Conservation (phyloP, 768 basidiomycete genomes). For the Erythrobasidium yunnanense region DNA sequence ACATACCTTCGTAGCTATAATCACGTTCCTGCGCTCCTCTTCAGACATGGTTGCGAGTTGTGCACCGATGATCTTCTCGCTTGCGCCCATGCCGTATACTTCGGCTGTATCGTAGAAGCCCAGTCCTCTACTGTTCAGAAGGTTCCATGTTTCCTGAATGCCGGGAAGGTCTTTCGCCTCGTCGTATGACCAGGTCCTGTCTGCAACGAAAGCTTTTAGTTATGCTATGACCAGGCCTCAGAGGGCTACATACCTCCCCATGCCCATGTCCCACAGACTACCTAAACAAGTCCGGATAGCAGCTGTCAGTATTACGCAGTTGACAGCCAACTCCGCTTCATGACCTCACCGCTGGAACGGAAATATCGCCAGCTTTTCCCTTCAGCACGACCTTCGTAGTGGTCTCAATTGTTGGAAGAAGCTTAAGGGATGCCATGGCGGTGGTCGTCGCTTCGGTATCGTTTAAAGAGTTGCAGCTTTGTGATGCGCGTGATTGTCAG, state of each 20-base stretch:
- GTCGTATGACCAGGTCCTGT: slow-evolving; percentile 3
- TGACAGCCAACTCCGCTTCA: not conserved
- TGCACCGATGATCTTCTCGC: not conserved
- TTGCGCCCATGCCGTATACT: not conserved
- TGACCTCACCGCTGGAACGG: not conserved
- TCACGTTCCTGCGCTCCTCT: not conserved
- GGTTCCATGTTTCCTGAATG: slow-evolving; percentile 3
- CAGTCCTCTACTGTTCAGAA: not conserved
- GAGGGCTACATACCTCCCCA: not conserved
- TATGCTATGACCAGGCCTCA: not conserved
- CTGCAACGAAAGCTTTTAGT: not conserved
- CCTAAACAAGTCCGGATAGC: not conserved
- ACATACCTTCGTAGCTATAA: not conserved
- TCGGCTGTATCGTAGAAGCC: slow-evolving; percentile 11
- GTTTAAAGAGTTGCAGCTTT: too few relatives aligned
- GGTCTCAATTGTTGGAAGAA: too few relatives aligned
- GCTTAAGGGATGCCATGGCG: too few relatives aligned
- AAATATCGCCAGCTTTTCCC: not conserved
- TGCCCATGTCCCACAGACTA: slow-evolving; percentile 9
- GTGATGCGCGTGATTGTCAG: too few relatives aligned
- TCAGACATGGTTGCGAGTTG: not conserved
- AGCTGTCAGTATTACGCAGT: not conserved
- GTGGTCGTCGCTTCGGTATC: too few relatives aligned
- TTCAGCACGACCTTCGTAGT: not conserved
- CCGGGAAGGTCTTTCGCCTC: not conserved